Evolutionary conservation across 2,329 filamentous ascomycete species (phyloP).

Genomic region (Ophiostoma montium): DNA sequence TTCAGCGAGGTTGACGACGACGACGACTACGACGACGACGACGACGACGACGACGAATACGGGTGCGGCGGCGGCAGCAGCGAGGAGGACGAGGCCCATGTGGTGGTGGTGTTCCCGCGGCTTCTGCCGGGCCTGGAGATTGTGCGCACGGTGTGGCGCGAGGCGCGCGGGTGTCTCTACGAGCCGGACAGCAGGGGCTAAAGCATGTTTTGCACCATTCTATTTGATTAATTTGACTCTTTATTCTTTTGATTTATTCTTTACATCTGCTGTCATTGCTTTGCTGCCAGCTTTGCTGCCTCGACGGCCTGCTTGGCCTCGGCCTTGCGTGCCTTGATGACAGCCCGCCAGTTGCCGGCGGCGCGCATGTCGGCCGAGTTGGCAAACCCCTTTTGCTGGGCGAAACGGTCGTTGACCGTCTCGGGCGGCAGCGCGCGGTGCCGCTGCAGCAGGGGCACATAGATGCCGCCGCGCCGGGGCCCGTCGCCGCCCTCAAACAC

Average conservation of each 20-base stretch:
- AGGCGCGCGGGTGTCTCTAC: slow-evolving; percentile 68
- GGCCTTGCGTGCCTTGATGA: slow-evolving; percentile 17
- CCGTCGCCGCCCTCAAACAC: slow-evolving; percentile 43
- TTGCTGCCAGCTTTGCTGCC: background rate
- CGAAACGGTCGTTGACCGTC: slow-evolving; percentile 46
- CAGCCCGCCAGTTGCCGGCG: slow-evolving; percentile 22
- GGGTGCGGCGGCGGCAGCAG: background rate
- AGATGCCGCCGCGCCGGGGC: slow-evolving; percentile 36
- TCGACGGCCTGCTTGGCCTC: slow-evolving; percentile 6
- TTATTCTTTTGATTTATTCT: background rate
- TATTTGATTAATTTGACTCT: background rate
- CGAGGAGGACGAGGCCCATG: slow-evolving; percentile 61
- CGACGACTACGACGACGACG: background rate
- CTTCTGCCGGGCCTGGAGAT: slow-evolving; percentile 61
- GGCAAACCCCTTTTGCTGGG: slow-evolving; percentile 44
- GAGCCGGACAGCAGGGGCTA: slow-evolving; percentile 25
- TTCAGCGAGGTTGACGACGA: background rate
- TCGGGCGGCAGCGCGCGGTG: slow-evolving; percentile 33
- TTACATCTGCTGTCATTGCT: background rate
- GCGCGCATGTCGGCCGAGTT: slow-evolving; percentile 34
- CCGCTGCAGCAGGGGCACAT: slow-evolving; percentile 40
- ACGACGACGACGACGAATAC: background rate
- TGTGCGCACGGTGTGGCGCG: slow-evolving; percentile 83
- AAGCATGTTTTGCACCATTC: background rate
- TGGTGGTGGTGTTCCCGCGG: slow-evolving; percentile 88